A percentile compares a stretch with the other conserved stretches of the same genome.
phyloP scores from a whole-genome alignment of 2,329 filamentous ascomycete genomes.

The Fusarium sulawesiense region DNA sequence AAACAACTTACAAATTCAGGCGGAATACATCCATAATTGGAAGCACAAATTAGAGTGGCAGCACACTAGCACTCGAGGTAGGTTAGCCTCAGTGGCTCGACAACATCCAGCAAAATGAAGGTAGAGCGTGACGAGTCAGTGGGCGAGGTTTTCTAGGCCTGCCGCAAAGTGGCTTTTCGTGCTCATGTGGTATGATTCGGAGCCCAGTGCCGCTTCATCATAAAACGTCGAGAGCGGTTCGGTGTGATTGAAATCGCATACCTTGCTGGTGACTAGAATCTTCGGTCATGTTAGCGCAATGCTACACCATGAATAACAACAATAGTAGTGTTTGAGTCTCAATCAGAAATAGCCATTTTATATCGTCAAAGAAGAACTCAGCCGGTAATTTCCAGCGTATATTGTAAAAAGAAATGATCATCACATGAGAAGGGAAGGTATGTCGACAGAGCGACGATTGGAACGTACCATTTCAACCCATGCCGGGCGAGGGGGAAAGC shows the following conservation, averaged over 20 bases:
- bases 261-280: constrained; percentile 47
- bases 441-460: not conserved
- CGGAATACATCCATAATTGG: not conserved
- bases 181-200: constrained; percentile 79
- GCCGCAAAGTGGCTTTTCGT: constrained; percentile 89
- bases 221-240: constrained; percentile 51
- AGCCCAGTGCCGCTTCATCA: constrained; percentile 99
- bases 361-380: constrained; percentile 83
- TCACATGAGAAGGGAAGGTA: constrained; percentile 45
- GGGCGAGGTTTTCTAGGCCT: constrained; percentile 99
- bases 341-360: constrained; percentile 88
- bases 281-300: constrained; percentile 49
- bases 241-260: constrained; percentile 43
- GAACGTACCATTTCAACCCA: constrained; percentile 49
- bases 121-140: constrained; percentile 70
- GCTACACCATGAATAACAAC: constrained; percentile 17
- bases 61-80: constrained; percentile 33
- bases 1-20: constrained; percentile 26
- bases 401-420: constrained; percentile 75
- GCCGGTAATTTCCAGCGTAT: constrained; percentile 97
- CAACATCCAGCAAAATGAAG: constrained; percentile 13
- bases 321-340: constrained; percentile 25
- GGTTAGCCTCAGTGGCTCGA: constrained; percentile 39
- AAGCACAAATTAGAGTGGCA: not conserved
- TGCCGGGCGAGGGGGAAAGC: not conserved